Evolutionary conservation across 2,329 filamentous ascomycete species (phyloP).

Genomic region (Colletotrichum sp.): DNA sequence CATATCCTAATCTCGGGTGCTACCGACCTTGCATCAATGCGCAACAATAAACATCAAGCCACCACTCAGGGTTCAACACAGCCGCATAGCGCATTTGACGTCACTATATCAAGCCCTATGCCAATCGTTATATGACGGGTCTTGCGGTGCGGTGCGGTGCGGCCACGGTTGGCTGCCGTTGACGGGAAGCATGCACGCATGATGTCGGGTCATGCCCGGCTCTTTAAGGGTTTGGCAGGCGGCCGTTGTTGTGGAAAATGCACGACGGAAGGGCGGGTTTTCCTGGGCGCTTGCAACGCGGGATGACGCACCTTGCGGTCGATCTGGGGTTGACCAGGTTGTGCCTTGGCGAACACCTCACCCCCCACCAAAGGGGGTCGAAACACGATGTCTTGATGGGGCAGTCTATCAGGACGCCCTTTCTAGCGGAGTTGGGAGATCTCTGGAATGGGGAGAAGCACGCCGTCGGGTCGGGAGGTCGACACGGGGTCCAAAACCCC

Average conservation of each 20-base stretch:
- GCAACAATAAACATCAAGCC: slow-evolving; percentile 1
- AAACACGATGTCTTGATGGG: not conserved
- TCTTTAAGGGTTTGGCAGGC: not conserved
- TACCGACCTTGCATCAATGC: slow-evolving; percentile 9
- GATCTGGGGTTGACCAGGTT: not conserved
- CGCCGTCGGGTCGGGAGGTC: not conserved
- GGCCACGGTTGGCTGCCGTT: not conserved
- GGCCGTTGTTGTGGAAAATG: not conserved
- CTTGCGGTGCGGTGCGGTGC: not conserved
- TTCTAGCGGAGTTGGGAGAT: not conserved
- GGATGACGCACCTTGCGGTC: slow-evolving; percentile 15
- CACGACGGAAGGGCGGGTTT: not conserved
- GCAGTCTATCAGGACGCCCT: not conserved
- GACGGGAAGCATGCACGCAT: not conserved
- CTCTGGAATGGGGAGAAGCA: not conserved
- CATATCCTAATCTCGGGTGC: slow-evolving; percentile 16
- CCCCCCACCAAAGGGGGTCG: not conserved
- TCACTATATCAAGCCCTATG: slow-evolving; percentile 5
- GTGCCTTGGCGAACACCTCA: not conserved
- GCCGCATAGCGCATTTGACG: not conserved
- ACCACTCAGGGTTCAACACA: slow-evolving; percentile 6
- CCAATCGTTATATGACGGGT: slow-evolving; percentile 14
- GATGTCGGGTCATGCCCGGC: not conserved
- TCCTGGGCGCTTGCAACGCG: not conserved
- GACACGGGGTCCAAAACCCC: not conserved